Base-by-base conservation (phyloP, 202 grass and related monocot genomes). In the Brachypodium distachyon region DNA sequence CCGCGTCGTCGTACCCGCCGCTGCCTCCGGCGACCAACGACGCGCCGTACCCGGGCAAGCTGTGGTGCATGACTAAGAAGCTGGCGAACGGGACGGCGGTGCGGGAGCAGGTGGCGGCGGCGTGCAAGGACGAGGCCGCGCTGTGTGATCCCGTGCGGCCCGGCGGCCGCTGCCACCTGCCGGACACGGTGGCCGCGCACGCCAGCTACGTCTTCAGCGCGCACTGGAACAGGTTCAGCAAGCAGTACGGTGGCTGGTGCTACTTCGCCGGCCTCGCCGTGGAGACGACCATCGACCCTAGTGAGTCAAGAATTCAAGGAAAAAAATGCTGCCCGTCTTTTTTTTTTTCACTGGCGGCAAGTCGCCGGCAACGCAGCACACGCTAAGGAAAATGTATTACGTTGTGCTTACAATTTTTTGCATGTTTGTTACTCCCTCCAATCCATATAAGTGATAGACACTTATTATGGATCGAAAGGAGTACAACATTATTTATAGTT, bases 141-240 rank as follows among this genome's bases (percentile, higher is more conserved):
- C 62, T 84, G 22, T 89, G 83, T 80, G 73, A 67, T 42, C 43
- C 61, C 25, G 79, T 90, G 23, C 53, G 55, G 44, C 48, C 52
- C 0, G 66, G 81, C 19, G 86, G 90, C 5, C 44, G 33, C 13
- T 84, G 83, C 77, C 67, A 55, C 72, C 46, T 44, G 59, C 80
- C 83, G 0, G 12, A 82, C 86, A 80, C 79, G 42, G 34, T 78
- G 40, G 3, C 28, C 5, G 74, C 83, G 66, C 79, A 84, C 59
- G 72, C 87, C 6, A 87, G 48, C 84, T 89, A 87, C 42, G 80
- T 82, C 2, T 86, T 93, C 71, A 93, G 87, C 50, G 73, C 83
- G 43, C 81, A 89, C 72, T 93, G 86, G 90, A 85, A 87, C 65
- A 77, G 14, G 67, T 89, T 89, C 74, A 81, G 77, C 26, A 74